Evolutionary conservation across 805 yeast genomes (phyloP).

Genomic region (Nakazawaea pomicola): DNA sequence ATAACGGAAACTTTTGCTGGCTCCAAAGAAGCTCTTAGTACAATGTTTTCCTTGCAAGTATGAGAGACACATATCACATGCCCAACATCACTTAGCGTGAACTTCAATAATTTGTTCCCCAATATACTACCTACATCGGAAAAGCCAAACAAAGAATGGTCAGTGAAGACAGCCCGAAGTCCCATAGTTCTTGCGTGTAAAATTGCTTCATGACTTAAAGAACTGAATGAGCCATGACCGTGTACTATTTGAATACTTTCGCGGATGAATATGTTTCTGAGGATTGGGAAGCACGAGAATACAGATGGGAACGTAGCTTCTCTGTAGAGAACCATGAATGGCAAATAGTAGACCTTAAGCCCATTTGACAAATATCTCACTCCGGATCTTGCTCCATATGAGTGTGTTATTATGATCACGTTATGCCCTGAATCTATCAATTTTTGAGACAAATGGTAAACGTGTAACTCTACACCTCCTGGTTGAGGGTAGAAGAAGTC

Average conservation of each 20-base stretch:
- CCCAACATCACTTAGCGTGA: slow-evolving; percentile 80
- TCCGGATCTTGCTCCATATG: slow-evolving; percentile 79
- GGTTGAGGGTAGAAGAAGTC: slow-evolving; percentile 98
- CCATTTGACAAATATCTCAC: slow-evolving; percentile 84
- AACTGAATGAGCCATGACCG: slow-evolving; percentile 89
- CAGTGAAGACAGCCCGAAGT: slow-evolving; percentile 85
- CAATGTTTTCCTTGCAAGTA: slow-evolving; percentile 94
- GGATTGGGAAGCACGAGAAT: slow-evolving; percentile 78
- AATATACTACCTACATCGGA: slow-evolving; percentile 77
- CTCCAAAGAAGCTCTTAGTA: slow-evolving; percentile 75
- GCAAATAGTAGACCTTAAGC: slow-evolving; percentile 86
- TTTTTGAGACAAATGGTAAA: slow-evolving; percentile 84
- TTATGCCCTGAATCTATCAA: slow-evolving; percentile 78
- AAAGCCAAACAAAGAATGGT: slow-evolving; percentile 93
- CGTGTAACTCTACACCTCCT: slow-evolving; percentile 96
- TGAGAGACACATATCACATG: slow-evolving; percentile 96
- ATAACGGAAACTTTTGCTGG: slow-evolving; percentile 81
- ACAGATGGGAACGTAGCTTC: slow-evolving; percentile 87
- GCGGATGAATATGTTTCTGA: slow-evolving; percentile 79
- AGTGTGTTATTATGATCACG: slow-evolving; percentile 84
- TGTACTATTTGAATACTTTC: slow-evolving; percentile 88
- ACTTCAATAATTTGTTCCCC: slow-evolving; percentile 82
- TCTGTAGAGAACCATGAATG: slow-evolving; percentile 73
- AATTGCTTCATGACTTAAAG: slow-evolving; percentile 84
- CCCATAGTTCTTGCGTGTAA: slow-evolving; percentile 95